phyloP scores from a whole-genome alignment of 202 grass and related monocot species.

The Panicum virgatum region DNA sequence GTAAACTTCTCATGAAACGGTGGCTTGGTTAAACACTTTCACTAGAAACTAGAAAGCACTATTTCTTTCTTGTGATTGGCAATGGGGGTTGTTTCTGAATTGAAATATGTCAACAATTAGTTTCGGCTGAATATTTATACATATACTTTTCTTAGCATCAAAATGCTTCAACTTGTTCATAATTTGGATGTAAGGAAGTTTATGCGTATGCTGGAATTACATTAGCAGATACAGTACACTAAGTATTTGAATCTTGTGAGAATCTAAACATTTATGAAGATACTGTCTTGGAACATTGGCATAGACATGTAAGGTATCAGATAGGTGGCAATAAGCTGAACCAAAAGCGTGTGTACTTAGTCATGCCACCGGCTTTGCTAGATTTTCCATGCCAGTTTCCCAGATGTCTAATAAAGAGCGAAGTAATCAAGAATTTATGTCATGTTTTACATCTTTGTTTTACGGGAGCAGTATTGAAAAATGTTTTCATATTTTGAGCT shows the following conservation, averaged over 20 bases:
- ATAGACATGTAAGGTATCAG: not conserved
- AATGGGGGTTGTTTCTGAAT: not conserved
- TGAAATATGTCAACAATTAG: constrained; percentile 22
- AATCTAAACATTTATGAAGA: not conserved
- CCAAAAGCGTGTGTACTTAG: constrained; percentile 1
- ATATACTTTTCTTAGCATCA: not conserved
- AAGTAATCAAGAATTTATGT: not conserved
- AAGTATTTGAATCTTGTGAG: not conserved
- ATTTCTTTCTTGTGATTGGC: constrained; percentile 3
- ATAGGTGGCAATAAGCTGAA: constrained; percentile 11
- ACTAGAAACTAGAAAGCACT: constrained; percentile 13
- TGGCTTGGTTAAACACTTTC: constrained; percentile 13
- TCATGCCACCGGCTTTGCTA: constrained; percentile 1
- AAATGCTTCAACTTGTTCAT: not conserved
- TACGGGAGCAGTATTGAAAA: constrained; percentile 3
- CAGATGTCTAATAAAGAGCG: not conserved
- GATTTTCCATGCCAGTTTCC: not conserved
- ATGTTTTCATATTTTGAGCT: constrained; percentile 18
- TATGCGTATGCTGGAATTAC: not conserved
- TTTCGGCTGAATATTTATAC: constrained; percentile 9
- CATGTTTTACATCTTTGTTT: constrained; percentile 30
- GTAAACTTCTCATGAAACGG: constrained; percentile 1
- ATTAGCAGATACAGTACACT: not conserved
- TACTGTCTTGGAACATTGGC: not conserved
- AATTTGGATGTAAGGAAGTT: not conserved